Base-by-base conservation (phyloP, 352 stramenopile species). In the Phytophthora cactorum region DNA sequence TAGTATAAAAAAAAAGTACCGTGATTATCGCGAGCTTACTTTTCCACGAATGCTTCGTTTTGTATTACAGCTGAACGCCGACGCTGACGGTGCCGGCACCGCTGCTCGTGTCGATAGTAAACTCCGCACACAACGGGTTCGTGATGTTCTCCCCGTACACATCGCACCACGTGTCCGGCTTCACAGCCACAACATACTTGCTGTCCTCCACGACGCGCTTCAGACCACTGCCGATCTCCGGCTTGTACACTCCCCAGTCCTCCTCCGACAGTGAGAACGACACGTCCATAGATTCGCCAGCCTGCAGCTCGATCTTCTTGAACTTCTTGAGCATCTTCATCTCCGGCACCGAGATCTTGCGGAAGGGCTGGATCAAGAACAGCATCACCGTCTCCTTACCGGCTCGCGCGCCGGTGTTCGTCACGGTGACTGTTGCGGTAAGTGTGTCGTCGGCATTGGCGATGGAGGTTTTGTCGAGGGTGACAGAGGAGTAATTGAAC, bases 251-350 rank as follows among this genome's bases (percentile, higher is more conserved):
- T n/a, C 81, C 80, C 82, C 75, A 88, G 61, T 92, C 83, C 10
- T 75, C 70, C 6, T 59, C 34, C 14, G 75, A 81, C n/a, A 92
- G 58, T 14, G 70, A 70, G 51, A 89, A 86, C 52, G 68, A 71
- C 1, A 88, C 74, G 38, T 65, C 64, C 41, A 45, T 61, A 2
- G 74, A 72, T 39, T 84, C 69, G 1, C 81, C 79, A 0, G 85
- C 65, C 49, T 75, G 38, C 15, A 96, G 71, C 7, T 81, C 63
- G 44, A 97, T 83, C 77, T 96, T 96, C 25, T 73, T 70, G 65
- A 95, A 96, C 43, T 83, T 83, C 62, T 89, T 89, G 17, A 97
- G 79, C 60, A 87, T 76, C 75, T 95, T 96, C 50, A 91, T 77
- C 47, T 94, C 86, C 7, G 86, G 86, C 46, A 93, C 78, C 2